Percentiles rank a stretch among this genome's conserved stretches.
Conservation (phyloP, 2,329 filamentous ascomycete species). For the Hymenoscyphus albidus region DNA sequence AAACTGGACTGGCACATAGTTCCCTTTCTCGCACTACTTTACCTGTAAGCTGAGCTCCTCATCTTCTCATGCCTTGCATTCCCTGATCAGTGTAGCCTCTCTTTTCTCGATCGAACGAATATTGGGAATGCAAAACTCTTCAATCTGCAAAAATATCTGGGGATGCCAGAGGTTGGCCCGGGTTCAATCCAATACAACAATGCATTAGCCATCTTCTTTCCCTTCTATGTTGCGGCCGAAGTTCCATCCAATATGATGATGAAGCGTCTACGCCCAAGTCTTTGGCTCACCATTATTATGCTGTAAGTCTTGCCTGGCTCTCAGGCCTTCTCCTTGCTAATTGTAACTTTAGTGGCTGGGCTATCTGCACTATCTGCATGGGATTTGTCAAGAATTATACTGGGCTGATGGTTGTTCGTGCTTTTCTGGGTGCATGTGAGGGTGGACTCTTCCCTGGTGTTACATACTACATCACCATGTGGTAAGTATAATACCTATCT, state of each 20-base stretch:
- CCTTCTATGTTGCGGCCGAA: constrained; percentile 32
- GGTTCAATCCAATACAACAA: constrained; percentile 31
- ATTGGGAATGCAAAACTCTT: constrained; percentile 34
- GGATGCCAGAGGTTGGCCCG: constrained; percentile 26
- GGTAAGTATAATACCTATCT: constrained; percentile 37
- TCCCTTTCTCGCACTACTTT: constrained; percentile 49
- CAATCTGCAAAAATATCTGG: constrained; percentile 33
- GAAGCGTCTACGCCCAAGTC: constrained; percentile 43
- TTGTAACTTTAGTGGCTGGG: constrained; percentile 45
- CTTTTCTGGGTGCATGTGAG: constrained; percentile 48
- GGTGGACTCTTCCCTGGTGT: constrained; percentile 61
- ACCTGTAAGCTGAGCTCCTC: constrained; percentile 38
- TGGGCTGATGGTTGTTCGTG: constrained; percentile 50
- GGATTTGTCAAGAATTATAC: constrained; percentile 57
- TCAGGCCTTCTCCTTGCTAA: background rate
- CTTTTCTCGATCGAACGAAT: constrained; percentile 32
- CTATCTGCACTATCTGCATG: constrained; percentile 63
- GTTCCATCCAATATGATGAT: constrained; percentile 39
- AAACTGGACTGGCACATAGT: constrained; percentile 30
- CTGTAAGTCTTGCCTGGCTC: constrained; percentile 23
- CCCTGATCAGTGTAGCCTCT: constrained; percentile 21
- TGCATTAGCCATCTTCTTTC: constrained; percentile 34
- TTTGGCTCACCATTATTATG: constrained; percentile 63
- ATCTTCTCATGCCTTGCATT: background rate
- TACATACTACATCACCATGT: constrained; percentile 55